Evolutionary conservation across 2,329 filamentous ascomycete species (phyloP), one percentile per base, ranked within the genome.

Genomic region (Immersiporthe knoxdaviesiana): DNA sequence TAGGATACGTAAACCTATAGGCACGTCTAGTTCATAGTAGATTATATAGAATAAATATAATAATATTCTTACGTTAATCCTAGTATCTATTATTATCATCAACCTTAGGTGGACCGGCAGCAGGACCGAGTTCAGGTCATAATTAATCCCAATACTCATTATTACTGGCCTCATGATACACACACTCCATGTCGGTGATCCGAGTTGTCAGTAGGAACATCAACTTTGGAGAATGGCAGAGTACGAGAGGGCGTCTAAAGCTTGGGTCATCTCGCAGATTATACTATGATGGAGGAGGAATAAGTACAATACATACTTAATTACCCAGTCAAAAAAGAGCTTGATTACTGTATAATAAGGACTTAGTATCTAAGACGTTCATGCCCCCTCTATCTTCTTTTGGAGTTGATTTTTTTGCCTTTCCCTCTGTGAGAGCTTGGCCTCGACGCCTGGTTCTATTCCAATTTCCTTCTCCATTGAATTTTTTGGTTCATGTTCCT

Each of bases 161-260:
- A n/a, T 71, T 68, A 10, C 67, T 70, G 12, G 54, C 58, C 65
- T 73, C 70, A 52, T 71, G 60, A 39, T 72, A 71, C 0, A 71
- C 67, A 39, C 72, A 73, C 10, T 72, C 44, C 39, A 73, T 54
- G 3, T 30, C 37, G 12, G 41, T 74, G 0, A n/a, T n/a, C 76
- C 75, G n/a, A n/a, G 62, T 80, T 78, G 5, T 73, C 82, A 83
- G 24, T 80, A 41, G 6, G 81, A 82, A n/a, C 82, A n/a, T n/a
- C n/a, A n/a, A n/a, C n/a, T n/a, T n/a, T n/a, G n/a, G n/a, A n/a
- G n/a, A n/a, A n/a, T n/a, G n/a, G n/a, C n/a, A n/a, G n/a, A n/a
- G n/a, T n/a, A n/a, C n/a, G n/a, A n/a, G n/a, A n/a, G n/a, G n/a
- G n/a, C n/a, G n/a, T n/a, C n/a, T n/a, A n/a, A 35, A 27, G 5